Evolutionary conservation across 2,329 filamentous ascomycete genomes (phyloP).

Genomic region (Ceratocystis cubensis): DNA sequence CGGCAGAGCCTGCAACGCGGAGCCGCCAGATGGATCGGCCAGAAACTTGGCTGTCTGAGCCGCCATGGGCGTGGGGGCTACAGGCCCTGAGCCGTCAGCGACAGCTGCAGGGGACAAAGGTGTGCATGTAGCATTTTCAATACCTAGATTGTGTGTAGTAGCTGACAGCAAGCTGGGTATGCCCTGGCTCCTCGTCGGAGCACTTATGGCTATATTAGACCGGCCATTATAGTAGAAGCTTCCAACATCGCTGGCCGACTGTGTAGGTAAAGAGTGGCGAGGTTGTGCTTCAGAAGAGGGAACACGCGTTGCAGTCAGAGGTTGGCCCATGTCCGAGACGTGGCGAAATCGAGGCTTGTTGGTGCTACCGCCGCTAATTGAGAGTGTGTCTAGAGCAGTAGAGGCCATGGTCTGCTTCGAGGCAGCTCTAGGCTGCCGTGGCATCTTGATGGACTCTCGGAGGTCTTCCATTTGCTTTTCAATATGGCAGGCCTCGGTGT

Average conservation of each 20-base stretch:
- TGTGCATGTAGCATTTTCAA: neutral
- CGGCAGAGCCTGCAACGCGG: neutral
- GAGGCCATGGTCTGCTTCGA: neutral
- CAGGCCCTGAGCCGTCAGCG: neutral
- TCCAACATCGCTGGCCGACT: neutral
- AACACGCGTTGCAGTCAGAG: neutral
- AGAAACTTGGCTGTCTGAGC: neutral
- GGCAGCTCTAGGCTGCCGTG: neutral
- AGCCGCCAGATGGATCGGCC: neutral
- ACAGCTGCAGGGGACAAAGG: neutral
- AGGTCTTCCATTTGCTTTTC: neutral
- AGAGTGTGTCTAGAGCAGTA: neutral
- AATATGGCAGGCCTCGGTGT: constrained; percentile 5
- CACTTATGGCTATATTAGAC: neutral
- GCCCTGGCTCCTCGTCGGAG: neutral
- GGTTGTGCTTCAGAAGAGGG: neutral
- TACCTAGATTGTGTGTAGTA: neutral
- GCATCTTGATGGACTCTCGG: neutral
- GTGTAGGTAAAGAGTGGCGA: neutral
- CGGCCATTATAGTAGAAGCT: neutral
- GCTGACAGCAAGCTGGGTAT: neutral
- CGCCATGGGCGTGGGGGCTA: neutral
- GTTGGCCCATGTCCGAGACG: neutral
- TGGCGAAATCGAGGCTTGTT: neutral
- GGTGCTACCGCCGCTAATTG: neutral